Evolutionary conservation across 2,329 filamentous ascomycete genomes (phyloP), one percentile per base, ranked within the genome.

Genomic region (Sporothrix sp.): DNA sequence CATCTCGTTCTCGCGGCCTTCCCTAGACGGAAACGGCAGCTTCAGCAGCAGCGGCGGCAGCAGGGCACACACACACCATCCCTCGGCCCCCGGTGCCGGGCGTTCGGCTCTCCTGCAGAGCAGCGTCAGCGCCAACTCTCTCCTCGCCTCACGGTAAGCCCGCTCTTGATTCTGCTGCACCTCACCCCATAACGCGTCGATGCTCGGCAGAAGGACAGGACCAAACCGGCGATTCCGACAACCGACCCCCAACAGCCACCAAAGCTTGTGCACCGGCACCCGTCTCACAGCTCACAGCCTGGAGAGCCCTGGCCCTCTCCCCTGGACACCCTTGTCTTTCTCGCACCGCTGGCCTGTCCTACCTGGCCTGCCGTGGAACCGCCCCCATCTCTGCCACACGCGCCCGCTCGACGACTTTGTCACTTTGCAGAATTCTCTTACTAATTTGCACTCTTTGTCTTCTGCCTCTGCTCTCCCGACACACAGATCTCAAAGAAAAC

Each of bases 401-500:
- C 14, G 18, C 20, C 20, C 20, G 21, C 28, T 30, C 35, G 38
- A 39, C 35, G 28, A 37, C 18, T 14, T 18, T 35, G 25, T 53
- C 46, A 36, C 51, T 53, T n/a, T n/a, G n/a, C n/a, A n/a, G n/a
- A 50, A 53, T 46, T 44, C 10, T 30, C 16, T 28, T 28, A 28
- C 7, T 16, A 21, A 20, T 25, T 39, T 35, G 18, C 8, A 23
- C 25, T n/a, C 18, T 8, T 42, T 14, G 14, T 32, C n/a, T 10
- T 44, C 28, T 43, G 42, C 21, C 20, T 36, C 11, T 5, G 30
- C 21, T 28, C 28, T 42, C 23, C 36, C 13, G 9, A 21, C 35
- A 23, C 37, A 48, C 60, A 78, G 75, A 70, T 73, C 70, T 48
- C 68, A 66, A 58, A 67, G 71, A 61, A 72, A 68, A 60, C 62